These are phyloP conservation scores for Pittosporum tobira DNA, from an alignment of 129 eudicot species.

Conservation along the genomic window DNA sequence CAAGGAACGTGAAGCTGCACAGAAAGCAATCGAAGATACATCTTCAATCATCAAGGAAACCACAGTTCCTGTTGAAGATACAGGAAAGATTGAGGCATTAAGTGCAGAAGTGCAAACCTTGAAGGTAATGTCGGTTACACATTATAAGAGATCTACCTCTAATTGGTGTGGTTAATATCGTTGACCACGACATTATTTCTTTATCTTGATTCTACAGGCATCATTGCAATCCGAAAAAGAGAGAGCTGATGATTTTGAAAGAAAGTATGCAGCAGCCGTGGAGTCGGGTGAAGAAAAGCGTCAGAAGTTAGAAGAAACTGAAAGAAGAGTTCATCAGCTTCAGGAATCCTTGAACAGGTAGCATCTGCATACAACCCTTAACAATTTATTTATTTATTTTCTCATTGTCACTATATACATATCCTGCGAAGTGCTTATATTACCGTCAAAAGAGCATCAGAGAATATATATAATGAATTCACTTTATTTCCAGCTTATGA, in stretches of 20 bases:
- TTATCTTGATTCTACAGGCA: slow-evolving; percentile 32
- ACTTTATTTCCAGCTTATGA: too few species aligned
- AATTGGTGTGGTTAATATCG: too few species aligned
- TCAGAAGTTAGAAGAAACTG: slow-evolving; percentile 77
- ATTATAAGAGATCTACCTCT: too few species aligned
- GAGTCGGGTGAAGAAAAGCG: slow-evolving; percentile 61
- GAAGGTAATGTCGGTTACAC: slow-evolving; percentile 47
- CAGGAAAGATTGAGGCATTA: slow-evolving; percentile 57
- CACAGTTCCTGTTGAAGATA: slow-evolving; percentile 68
- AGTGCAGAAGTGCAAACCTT: slow-evolving; percentile 64
- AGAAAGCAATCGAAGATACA: slow-evolving; percentile 68
- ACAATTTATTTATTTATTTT: too few species aligned
- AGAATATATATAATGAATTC: too few species aligned
- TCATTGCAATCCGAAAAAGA: slow-evolving; percentile 62
- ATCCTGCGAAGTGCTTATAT: too few species aligned
- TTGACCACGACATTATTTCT: too few species aligned
- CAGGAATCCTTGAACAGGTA: slow-evolving; percentile 89
- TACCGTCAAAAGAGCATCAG: too few species aligned
- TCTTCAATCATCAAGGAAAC: slow-evolving; percentile 57
- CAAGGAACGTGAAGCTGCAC: slow-evolving; percentile 70
- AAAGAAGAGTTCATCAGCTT: slow-evolving; percentile 68
- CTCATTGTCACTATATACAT: too few species aligned
- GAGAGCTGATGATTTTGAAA: slow-evolving; percentile 77
- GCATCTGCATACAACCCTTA: slow-evolving; percentile 17
- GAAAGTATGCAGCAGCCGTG: slow-evolving; percentile 48